Evolutionary conservation across 192 early-diverging fungal species (phyloP).

Genomic region (Coemansia sp.): DNA sequence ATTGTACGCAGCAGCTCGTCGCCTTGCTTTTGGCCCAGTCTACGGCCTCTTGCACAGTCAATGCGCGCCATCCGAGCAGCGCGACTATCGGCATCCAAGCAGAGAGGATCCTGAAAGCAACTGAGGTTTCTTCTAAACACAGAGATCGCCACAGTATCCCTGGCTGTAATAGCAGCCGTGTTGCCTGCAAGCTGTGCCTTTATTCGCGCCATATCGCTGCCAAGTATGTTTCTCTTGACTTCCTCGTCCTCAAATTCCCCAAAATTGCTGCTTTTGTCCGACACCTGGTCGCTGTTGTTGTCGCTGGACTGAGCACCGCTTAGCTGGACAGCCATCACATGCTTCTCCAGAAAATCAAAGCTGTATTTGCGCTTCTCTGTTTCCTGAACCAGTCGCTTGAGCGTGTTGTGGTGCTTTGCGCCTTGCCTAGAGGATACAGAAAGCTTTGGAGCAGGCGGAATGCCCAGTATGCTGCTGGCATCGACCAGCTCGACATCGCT

Average conservation of each 20-base stretch:
- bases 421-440: not conserved
- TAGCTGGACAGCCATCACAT: conserved; percentile 1
- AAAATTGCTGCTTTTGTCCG: not conserved
- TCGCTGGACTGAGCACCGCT: not conserved
- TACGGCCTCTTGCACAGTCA: not conserved
- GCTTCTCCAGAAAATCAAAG: conserved; percentile 30
- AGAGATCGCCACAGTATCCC: not conserved
- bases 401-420: conserved; percentile 29
- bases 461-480: conserved; percentile 25
- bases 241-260: conserved; percentile 7
- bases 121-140: not conserved
- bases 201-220: conserved; percentile 1
- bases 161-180: not conserved
- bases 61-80: conserved; percentile 5
- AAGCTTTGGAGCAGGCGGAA: not conserved
- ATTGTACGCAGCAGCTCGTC: not conserved
- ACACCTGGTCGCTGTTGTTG: conserved; percentile 4
- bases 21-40: not conserved
- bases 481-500: conserved; percentile 37
- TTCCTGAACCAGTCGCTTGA: conserved; percentile 40
- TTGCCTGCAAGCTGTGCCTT: not conserved
- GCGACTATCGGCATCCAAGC: not conserved
- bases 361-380: conserved; percentile 25
- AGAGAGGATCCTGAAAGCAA: not conserved
- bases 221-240: not conserved